Base-by-base conservation (phyloP, 345 rosid species). In the Reutealis trisperma region DNA sequence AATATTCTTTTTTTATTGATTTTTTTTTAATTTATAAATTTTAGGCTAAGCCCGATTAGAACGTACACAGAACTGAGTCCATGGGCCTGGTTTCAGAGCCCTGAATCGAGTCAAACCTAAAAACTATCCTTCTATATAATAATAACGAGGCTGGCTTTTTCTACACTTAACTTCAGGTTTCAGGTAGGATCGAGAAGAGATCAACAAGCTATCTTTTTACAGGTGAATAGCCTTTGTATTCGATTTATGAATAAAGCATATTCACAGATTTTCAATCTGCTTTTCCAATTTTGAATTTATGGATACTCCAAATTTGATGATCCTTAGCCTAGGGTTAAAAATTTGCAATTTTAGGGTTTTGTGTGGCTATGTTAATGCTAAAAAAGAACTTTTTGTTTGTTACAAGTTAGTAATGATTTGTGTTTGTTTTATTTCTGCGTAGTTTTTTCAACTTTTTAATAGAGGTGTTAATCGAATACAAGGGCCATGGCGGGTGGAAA, bases 401-500 rank as follows among this genome's bases (percentile, higher is more conserved):
- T 27, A 41, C 19, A 25, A 15, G 6, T 15, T 5, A 4, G 7
- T 27, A 18, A 15, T 73, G 67, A 37, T 51, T 74, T 49, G 30
- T 21, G 24, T 66, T 7, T 65, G 24, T 52, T 65, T 37, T 2
- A 7, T 63, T 18, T 2, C 42, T 10, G 2, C 60, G 21, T 61
- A 47, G 12, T 19, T 42, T 58, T n/a, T 37, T 21, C 0, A n/a
- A 6, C 1, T 30, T 15, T 41, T 54, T 25, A 14, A 25, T 10
- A 37, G 10, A 18, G 18, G 24, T 14, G 71, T 47, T 44, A 6
- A 24, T 21, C 0, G 44, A 71, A 59, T 19, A 0, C 1, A 37
- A 61, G 57, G 32, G 27, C 69, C 42, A 96, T 94, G 98, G 98
- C 98, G 49, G 99, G 93, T 32, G 98, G 98, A 68, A 92, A 92